Evolutionary conservation across 163 green algal species (phyloP).

Genomic region (Scenedesmus sp.): DNA sequence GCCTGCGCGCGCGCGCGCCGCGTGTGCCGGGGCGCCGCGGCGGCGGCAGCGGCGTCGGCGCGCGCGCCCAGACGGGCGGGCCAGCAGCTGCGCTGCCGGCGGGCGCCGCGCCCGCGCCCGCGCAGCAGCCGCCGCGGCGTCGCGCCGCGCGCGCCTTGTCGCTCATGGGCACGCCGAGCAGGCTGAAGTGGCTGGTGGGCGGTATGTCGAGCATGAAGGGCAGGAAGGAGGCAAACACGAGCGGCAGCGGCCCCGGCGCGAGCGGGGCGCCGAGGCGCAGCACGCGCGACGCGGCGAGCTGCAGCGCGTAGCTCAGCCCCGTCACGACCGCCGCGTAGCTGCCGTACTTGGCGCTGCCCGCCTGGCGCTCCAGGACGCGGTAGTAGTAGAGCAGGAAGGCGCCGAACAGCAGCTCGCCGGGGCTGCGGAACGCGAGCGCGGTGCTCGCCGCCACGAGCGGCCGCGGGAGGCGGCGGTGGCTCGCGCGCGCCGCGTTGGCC

Average conservation of each 20-base stretch:
- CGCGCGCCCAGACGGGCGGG: too few species aligned
- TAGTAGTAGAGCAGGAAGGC: constrained; percentile 72
- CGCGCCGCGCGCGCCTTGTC: constrained; percentile 66
- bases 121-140: neutral
- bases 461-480: constrained; percentile 35
- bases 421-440: constrained; percentile 54
- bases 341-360: constrained; percentile 63
- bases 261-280: neutral
- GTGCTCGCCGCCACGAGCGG: constrained; percentile 47
- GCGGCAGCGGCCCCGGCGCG: constrained; percentile 57
- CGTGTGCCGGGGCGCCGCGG: too few species aligned
- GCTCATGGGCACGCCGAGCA: constrained; percentile 67
- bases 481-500: constrained; percentile 41
- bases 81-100: too few species aligned
- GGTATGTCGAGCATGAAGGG: constrained; percentile 72
- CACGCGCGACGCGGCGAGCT: constrained; percentile 29
- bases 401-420: constrained; percentile 70
- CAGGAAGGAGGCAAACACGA: constrained; percentile 70
- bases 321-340: constrained; percentile 49
- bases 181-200: constrained; percentile 59
- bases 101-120: neutral
- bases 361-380: constrained; percentile 68
- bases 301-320: constrained; percentile 48
- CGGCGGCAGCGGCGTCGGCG: neutral
- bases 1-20: constrained; percentile 30